Evolutionary conservation across 2,329 filamentous ascomycete genomes (phyloP).

Genomic region (Diaporthe ampelina): DNA sequence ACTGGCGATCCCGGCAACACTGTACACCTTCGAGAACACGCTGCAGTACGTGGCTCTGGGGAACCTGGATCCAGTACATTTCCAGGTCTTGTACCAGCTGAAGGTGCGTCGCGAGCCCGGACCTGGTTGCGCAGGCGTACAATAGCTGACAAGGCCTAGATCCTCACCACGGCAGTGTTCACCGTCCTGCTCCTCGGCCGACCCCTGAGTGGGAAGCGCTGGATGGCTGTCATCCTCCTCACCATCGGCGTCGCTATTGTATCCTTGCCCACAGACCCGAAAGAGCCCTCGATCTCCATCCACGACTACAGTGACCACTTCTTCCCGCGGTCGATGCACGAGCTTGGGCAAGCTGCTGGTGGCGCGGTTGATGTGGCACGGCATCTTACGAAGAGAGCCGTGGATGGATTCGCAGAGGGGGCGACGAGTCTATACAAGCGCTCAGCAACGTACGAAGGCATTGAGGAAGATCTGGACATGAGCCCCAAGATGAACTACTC

Average conservation of each 20-base stretch:
- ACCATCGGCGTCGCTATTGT: slow-evolving; percentile 88
- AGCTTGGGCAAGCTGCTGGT: slow-evolving; percentile 75
- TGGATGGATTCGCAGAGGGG: slow-evolving; percentile 53
- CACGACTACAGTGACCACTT: slow-evolving; percentile 76
- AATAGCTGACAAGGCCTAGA: slow-evolving; percentile 58
- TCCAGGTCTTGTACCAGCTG: slow-evolving; percentile 93
- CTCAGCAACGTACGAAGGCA: slow-evolving; percentile 92
- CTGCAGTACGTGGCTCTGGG: slow-evolving; percentile 92
- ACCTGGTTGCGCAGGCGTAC: background rate
- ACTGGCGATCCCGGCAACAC: slow-evolving; percentile 85
- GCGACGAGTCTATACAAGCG: slow-evolving; percentile 69
- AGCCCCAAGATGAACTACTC: slow-evolving; percentile 78
- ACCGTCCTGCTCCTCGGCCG: slow-evolving; percentile 83
- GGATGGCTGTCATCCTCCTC: slow-evolving; percentile 84
- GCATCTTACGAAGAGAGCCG: slow-evolving; percentile 64
- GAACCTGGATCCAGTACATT: slow-evolving; percentile 92
- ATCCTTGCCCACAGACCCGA: slow-evolving; percentile 77
- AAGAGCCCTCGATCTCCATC: slow-evolving; percentile 68
- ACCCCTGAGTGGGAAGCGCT: slow-evolving; percentile 79
- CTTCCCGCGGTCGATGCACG: slow-evolving; percentile 84
- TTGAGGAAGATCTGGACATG: slow-evolving; percentile 73
- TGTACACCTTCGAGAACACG: slow-evolving; percentile 95
- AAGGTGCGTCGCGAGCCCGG: slow-evolving; percentile 67
- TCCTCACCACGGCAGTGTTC: slow-evolving; percentile 90
- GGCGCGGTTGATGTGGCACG: slow-evolving; percentile 63